These are phyloP conservation scores for Magnusiomyces sp. DNA, from an alignment of 1,139 yeast genomes.

Conservation along the genomic window DNA sequence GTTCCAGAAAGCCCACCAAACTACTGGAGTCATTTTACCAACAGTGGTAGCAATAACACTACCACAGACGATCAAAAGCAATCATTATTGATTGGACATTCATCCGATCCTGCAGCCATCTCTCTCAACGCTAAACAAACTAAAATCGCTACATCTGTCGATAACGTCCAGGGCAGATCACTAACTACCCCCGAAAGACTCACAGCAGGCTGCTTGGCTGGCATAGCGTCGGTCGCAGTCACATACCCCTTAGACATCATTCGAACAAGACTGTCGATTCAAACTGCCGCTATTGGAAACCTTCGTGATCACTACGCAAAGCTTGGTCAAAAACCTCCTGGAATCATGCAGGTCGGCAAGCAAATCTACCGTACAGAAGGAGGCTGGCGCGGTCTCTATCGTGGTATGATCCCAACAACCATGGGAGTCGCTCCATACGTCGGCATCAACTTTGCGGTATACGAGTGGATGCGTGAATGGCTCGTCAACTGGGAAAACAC, in stretches of 20 bases:
- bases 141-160: slow-evolving; percentile 4
- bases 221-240: slow-evolving; percentile 67
- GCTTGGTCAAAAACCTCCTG: slow-evolving; percentile 42
- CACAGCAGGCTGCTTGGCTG: slow-evolving; percentile 73
- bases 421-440: slow-evolving; percentile 95
- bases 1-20: background rate
- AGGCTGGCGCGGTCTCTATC: slow-evolving; percentile 65
- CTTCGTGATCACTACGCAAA: slow-evolving; percentile 38
- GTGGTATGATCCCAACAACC: slow-evolving; percentile 83
- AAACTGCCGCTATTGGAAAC: slow-evolving; percentile 67
- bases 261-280: slow-evolving; percentile 80
- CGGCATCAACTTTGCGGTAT: slow-evolving; percentile 83
- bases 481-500: slow-evolving; percentile 25
- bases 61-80: background rate
- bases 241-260: slow-evolving; percentile 92
- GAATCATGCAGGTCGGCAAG: slow-evolving; percentile 50
- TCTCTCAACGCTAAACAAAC: background rate
- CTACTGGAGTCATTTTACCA: background rate
- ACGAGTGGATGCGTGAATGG: slow-evolving; percentile 66
- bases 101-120: no score
- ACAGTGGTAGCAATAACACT: background rate
- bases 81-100: no score
- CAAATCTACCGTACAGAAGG: slow-evolving; percentile 71
- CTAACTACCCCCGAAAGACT: slow-evolving; percentile 51
- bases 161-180: slow-evolving; percentile 2